Conservation (phyloP, 2,329 filamentous ascomycete genomes). For the Fusarium keratoplasticum region DNA sequence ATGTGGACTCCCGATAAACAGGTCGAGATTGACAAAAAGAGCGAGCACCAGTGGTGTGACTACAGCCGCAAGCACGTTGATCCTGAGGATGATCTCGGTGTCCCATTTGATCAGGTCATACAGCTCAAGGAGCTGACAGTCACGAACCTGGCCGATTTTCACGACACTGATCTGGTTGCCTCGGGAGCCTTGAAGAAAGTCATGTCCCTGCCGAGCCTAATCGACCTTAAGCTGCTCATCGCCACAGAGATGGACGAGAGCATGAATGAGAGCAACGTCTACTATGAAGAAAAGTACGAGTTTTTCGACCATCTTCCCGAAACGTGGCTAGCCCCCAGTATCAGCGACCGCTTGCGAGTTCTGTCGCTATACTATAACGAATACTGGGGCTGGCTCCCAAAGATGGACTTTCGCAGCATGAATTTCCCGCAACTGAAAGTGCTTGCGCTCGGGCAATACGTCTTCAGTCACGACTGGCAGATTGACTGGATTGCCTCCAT, state of each 20-base stretch:
- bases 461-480: slow-evolving; percentile 58
- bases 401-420: slow-evolving; percentile 48
- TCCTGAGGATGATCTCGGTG: background rate
- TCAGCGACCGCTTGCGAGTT: slow-evolving; percentile 42
- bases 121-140: slow-evolving; percentile 20
- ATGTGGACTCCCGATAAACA: background rate
- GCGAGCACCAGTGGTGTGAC: background rate
- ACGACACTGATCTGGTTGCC: background rate
- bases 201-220: background rate
- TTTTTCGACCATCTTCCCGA: slow-evolving; percentile 33
- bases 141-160: slow-evolving; percentile 16
- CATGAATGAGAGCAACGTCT: background rate
- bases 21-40: background rate
- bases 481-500: slow-evolving; percentile 59
- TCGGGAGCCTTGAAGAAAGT: slow-evolving; percentile 18
- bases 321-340: slow-evolving; percentile 18
- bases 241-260: background rate
- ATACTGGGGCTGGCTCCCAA: slow-evolving; percentile 54
- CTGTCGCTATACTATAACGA: slow-evolving; percentile 51
- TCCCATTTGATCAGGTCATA: background rate
- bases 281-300: slow-evolving; percentile 17
- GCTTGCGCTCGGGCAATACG: slow-evolving; percentile 54
- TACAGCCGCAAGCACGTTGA: background rate
- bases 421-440: slow-evolving; percentile 53
- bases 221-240: slow-evolving; percentile 16